Conservation (phyloP, 352 stramenopile species). For the Thalassiosira exigua region DNA sequence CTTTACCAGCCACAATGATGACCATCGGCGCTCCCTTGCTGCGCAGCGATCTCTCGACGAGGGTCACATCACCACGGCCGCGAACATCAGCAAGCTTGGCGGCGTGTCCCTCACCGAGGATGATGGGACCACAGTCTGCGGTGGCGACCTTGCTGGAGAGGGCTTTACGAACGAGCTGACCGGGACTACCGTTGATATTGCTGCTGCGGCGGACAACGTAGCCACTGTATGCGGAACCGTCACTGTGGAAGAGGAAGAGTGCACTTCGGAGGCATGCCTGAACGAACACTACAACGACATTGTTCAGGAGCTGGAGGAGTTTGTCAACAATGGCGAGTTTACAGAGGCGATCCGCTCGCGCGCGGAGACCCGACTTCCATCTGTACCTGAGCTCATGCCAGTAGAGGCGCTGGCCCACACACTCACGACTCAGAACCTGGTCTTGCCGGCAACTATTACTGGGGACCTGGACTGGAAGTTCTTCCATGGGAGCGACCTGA, state of each 20-base stretch:
- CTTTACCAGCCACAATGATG: background rate
- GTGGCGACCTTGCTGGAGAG: slow-evolving; percentile 33
- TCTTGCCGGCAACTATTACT: slow-evolving; percentile 43
- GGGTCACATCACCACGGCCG: slow-evolving; percentile 10
- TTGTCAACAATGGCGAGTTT: slow-evolving; percentile 35
- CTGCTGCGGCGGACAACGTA: slow-evolving; percentile 14
- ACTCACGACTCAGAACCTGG: slow-evolving; percentile 25
- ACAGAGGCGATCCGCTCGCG: slow-evolving; percentile 15
- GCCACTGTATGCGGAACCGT: slow-evolving; percentile 43
- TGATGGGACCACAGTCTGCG: slow-evolving; percentile 39
- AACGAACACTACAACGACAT: slow-evolving; percentile 26
- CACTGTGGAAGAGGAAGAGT: slow-evolving; percentile 39
- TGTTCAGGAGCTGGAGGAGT: slow-evolving; percentile 16
- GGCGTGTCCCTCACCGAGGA: slow-evolving; percentile 39
- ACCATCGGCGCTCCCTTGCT: no score
- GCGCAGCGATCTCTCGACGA: background rate
- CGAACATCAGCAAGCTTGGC: slow-evolving; percentile 53
- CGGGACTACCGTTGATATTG: slow-evolving; percentile 32
- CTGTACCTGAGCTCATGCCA: slow-evolving; percentile 49
- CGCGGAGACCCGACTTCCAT: slow-evolving; percentile 28
- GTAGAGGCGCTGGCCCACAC: slow-evolving; percentile 6
- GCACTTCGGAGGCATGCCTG: slow-evolving; percentile 40
- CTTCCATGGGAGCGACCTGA: slow-evolving; percentile 36
- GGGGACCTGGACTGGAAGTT: slow-evolving; percentile 33
- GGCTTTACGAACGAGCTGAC: slow-evolving; percentile 53